Evolutionary conservation across 768 basidiomycete species (phyloP).

Genomic region (Scleroderma bovista): DNA sequence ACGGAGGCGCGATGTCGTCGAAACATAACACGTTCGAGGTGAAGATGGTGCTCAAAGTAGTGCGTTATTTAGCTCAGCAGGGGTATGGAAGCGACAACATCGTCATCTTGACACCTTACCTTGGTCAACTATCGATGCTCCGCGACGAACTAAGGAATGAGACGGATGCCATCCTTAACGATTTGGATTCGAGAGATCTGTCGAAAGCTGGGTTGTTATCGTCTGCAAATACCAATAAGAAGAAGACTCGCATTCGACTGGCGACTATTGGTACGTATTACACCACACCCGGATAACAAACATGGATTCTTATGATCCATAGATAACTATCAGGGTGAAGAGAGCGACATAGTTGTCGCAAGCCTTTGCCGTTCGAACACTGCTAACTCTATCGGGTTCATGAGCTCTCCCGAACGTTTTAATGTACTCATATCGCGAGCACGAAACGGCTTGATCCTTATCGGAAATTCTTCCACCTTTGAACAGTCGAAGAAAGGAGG

Average conservation of each 20-base stretch:
- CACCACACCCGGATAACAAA: not conserved
- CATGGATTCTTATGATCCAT: not conserved
- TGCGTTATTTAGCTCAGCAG: slow-evolving; percentile 61
- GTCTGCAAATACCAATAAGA: slow-evolving; percentile 35
- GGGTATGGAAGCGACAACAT: slow-evolving; percentile 58
- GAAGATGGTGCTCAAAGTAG: slow-evolving; percentile 58
- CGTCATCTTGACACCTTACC: slow-evolving; percentile 64
- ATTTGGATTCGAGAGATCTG: slow-evolving; percentile 56
- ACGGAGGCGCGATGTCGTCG: slow-evolving; percentile 44
- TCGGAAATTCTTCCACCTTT: slow-evolving; percentile 63
- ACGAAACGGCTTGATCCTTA: slow-evolving; percentile 58
- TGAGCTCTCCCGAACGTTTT: slow-evolving; percentile 62
- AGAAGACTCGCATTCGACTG: slow-evolving; percentile 48
- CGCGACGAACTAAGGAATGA: slow-evolving; percentile 37
- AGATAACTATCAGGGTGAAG: slow-evolving; percentile 80
- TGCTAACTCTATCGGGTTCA: slow-evolving; percentile 58
- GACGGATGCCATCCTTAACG: slow-evolving; percentile 58
- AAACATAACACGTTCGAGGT: slow-evolving; percentile 60
- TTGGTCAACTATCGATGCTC: slow-evolving; percentile 55
- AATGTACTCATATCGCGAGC: slow-evolving; percentile 70
- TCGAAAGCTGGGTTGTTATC: slow-evolving; percentile 50
- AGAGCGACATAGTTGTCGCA: slow-evolving; percentile 61
- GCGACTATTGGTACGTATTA: slow-evolving; percentile 55
- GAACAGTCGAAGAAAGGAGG: slow-evolving; percentile 43
- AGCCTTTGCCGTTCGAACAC: slow-evolving; percentile 58